Evolutionary conservation across 371 early-diverging fungal species (phyloP), one percentile per base, ranked within the genome.

Genomic region (Zychaea mexicana): DNA sequence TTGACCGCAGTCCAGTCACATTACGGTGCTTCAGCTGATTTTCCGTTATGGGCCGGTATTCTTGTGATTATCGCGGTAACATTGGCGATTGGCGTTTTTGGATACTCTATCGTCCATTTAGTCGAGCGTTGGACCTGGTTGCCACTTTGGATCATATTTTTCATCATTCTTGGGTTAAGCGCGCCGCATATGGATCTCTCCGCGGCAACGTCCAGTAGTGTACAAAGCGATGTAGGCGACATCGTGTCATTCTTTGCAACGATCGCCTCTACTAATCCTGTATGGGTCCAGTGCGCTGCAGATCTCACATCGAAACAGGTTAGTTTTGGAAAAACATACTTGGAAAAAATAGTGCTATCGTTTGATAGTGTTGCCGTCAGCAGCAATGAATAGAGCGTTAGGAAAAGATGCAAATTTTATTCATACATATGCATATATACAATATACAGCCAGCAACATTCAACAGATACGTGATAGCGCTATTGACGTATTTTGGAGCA

Each of bases 61-160:
- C 36, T 61, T 27, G 13, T 61, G 21, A 42, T 61, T n/a, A 17
- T 32, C 3, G 26, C 21, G 15, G 32, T 67, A 13, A 74, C 77
- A 17, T 22, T 70, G 2, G 12, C 62, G n/a, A 47, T 76, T 32
- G 56, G 60, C 53, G 36, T 77, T 49, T 73, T 77, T 42, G 77
- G 77, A 6, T 77, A 74, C 52, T 36, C 60, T 24, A 30, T 53
- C 7, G 57, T 77, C 15, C 77, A 77, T 46, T 61, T 62, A n/a
- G 68, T 61, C 61, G 74, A 73, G 52, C 66, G 69, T 5, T 67
- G 58, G 62, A 62, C 71, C 12, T 77, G 69, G 69, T 60, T 73
- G 17, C 67, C 65, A 15, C 60, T 69, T 45, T 62, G 69, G 56
- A 63, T 71, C 36, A 67, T 71, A 21, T 69, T 74, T 64, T 53